Conservation (phyloP, 805 yeast species). For the Candida boleticola region DNA sequence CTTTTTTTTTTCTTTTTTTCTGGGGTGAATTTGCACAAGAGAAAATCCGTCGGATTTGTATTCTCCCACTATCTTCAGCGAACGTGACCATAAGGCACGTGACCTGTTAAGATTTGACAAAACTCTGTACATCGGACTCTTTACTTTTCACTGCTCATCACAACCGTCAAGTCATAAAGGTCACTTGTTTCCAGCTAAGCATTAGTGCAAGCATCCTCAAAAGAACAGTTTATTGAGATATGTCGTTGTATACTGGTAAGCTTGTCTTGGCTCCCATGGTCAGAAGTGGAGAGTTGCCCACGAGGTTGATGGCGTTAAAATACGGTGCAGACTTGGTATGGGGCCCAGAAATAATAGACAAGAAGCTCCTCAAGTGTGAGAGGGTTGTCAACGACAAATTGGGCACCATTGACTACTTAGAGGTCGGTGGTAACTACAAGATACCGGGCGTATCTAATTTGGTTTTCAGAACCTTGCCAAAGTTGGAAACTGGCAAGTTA, state of each 20-base stretch:
- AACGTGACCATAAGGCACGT: no score
- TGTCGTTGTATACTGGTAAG: conserved; percentile 59
- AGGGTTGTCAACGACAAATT: conserved; percentile 57
- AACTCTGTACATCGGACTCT: no score
- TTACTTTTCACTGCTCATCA: no score
- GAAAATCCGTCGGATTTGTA: no score
- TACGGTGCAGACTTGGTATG: conserved; percentile 95
- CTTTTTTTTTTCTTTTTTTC: no score
- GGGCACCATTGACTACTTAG: conserved; percentile 61
- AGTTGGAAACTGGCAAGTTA: conserved; percentile 58
- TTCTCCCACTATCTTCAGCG: no score
- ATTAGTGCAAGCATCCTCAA: no score
- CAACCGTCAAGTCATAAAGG: no score
- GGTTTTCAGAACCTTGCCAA: conserved; percentile 72
- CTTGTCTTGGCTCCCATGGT: conserved; percentile 96
- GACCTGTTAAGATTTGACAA: no score
- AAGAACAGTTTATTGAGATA: no score
- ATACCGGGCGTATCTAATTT: conserved; percentile 50
- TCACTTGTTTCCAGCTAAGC: no score
- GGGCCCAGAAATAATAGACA: conserved; percentile 91
- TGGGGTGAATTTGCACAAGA: no score
- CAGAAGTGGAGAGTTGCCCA: conserved; percentile 91
- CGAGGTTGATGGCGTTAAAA: conserved; percentile 72
- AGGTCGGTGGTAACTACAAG: conserved; percentile 35
- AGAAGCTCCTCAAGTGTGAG: conserved; percentile 69